Percentiles rank a stretch among this genome's conserved stretches.
Conservation (phyloP, 2,329 filamentous ascomycete species). For the Hypoxylon sp. region DNA sequence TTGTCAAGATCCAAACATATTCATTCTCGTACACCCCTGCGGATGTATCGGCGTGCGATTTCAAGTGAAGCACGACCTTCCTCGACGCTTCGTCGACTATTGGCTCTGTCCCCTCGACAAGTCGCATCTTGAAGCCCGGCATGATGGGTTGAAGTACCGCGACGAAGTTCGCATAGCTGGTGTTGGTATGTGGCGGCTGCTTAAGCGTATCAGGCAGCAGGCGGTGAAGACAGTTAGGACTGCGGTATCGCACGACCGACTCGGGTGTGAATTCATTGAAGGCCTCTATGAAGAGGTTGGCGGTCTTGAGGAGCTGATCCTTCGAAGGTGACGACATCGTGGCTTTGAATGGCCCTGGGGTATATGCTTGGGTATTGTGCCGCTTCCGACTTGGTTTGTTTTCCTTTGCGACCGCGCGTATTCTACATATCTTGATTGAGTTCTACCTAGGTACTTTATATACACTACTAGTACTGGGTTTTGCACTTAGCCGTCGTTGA, state of each 20-base stretch:
- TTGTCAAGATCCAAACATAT: constrained; percentile 44
- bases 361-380: background rate
- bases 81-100: constrained; percentile 42
- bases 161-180: constrained; percentile 23
- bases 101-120: constrained; percentile 32
- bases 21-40: constrained; percentile 46
- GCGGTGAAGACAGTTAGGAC: constrained; percentile 26
- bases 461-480: background rate
- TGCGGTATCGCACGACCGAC: constrained; percentile 32
- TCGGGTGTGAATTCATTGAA: constrained; percentile 43
- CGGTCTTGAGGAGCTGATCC: constrained; percentile 29
- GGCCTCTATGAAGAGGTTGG: constrained; percentile 26
- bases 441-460: background rate
- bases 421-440: background rate
- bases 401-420: background rate
- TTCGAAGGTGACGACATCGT: constrained; percentile 32
- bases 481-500: background rate
- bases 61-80: constrained; percentile 44
- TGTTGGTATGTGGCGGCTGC: constrained; percentile 16
- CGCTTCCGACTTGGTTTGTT: background rate
- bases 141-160: background rate
- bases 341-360: background rate
- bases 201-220: constrained; percentile 20
- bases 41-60: constrained; percentile 39
- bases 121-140: constrained; percentile 7